Evolutionary conservation across 306 rosid species (phyloP).

Genomic region (Macrotyloma uniflorum): DNA sequence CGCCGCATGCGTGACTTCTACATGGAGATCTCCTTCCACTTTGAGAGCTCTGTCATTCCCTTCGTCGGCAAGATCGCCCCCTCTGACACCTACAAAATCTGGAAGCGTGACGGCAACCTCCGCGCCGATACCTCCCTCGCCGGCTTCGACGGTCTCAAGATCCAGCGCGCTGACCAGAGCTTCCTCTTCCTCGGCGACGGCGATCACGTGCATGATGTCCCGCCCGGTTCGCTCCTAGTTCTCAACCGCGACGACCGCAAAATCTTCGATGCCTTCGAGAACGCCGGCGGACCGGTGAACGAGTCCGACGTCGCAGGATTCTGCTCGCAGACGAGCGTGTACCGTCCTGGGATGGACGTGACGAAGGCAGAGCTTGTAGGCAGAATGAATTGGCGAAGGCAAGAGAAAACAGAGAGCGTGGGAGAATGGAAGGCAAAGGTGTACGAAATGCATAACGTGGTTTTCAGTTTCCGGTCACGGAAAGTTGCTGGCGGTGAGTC

Average conservation of each 20-base stretch:
- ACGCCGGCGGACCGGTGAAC: constrained; percentile 74
- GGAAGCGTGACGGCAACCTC: constrained; percentile 84
- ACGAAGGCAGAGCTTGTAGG: constrained; percentile 80
- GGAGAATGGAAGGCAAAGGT: constrained; percentile 87
- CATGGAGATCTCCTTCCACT: constrained; percentile 90
- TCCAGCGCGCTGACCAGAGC: constrained; percentile 93
- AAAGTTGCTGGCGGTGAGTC: constrained; percentile 59
- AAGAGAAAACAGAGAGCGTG: constrained; percentile 79
- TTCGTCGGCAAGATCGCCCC: constrained; percentile 87
- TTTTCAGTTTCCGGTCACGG: constrained; percentile 82
- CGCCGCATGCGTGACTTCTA: constrained; percentile 86
- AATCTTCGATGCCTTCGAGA: constrained; percentile 83
- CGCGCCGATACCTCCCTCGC: constrained; percentile 80
- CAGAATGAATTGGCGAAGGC: constrained; percentile 83
- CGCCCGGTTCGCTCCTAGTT: constrained; percentile 66
- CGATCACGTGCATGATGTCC: constrained; percentile 57
- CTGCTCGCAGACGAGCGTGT: constrained; percentile 80
- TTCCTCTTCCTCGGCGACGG: constrained; percentile 89
- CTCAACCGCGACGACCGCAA: constrained; percentile 71
- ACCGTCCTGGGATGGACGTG: constrained; percentile 91
- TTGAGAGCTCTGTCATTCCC: constrained; percentile 88
- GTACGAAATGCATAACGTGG: constrained; percentile 77
- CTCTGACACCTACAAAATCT: constrained; percentile 80
- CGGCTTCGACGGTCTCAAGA: constrained; percentile 85
- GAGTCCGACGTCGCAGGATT: constrained; percentile 73